Percentiles rank a stretch among this genome's conserved stretches.
Conservation (phyloP, 1,284 basidiomycete species). For the Cerrena zonata region DNA sequence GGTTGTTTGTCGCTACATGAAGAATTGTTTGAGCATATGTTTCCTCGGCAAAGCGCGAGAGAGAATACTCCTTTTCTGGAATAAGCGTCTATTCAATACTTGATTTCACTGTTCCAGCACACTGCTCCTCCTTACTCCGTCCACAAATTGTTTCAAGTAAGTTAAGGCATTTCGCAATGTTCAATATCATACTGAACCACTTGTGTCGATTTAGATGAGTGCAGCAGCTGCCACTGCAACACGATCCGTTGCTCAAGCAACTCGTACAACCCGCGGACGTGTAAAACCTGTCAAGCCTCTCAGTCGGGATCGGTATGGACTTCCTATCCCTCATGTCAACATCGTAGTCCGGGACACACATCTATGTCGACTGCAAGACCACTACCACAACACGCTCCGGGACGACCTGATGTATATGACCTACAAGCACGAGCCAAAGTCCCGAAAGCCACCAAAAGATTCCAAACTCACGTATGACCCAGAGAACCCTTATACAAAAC, state of each 20-base stretch:
- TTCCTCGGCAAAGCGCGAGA: neutral
- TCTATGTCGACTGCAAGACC: constrained; percentile 72
- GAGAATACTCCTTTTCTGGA: neutral
- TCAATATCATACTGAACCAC: neutral
- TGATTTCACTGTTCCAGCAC: neutral
- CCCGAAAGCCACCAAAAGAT: constrained; percentile 47
- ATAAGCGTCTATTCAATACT: neutral
- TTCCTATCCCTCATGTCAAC: constrained; percentile 64
- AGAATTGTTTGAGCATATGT: too few species aligned
- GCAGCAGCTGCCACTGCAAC: constrained; percentile 11
- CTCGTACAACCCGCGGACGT: neutral
- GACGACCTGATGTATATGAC: constrained; percentile 94
- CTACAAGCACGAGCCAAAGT: constrained; percentile 68
- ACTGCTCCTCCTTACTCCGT: neutral
- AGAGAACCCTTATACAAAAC: constrained; percentile 71
- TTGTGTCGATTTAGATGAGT: constrained; percentile 1
- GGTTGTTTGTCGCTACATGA: too few species aligned
- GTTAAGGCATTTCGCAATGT: neutral
- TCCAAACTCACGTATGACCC: constrained; percentile 73
- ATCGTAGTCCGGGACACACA: constrained; percentile 67
- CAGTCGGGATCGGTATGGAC: constrained; percentile 39
- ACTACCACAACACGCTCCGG: constrained; percentile 80
- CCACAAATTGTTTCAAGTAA: neutral
- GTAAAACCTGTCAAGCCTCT: constrained; percentile 34
- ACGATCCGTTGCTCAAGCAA: constrained; percentile 3